Conservation (phyloP, 495 filamentous ascomycete species). For the Oidiodendron maius region DNA sequence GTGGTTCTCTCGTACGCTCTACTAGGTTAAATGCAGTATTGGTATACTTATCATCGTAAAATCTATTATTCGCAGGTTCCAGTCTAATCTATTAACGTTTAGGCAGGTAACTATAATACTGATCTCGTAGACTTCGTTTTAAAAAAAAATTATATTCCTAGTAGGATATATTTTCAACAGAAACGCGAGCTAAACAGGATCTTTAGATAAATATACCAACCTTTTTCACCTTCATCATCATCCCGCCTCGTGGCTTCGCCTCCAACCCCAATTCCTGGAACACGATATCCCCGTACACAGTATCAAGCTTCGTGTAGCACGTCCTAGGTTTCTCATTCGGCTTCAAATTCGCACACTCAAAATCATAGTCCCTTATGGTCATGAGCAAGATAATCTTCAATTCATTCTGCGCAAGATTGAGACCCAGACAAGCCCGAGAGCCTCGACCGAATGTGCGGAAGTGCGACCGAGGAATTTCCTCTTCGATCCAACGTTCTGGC, state of each 20-base stretch:
- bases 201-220: neutral
- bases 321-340: neutral
- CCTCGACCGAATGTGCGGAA: conserved; percentile 46
- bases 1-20: no score
- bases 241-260: neutral
- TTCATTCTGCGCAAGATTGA: conserved; percentile 43
- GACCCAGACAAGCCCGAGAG: conserved; percentile 45
- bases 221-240: neutral
- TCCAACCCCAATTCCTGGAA: neutral
- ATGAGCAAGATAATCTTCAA: conserved; percentile 37
- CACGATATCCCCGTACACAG: neutral
- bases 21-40: no score
- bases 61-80: no score
- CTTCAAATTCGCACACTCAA: neutral
- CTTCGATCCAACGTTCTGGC: conserved; percentile 31
- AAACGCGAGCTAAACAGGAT: neutral
- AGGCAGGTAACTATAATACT: no score
- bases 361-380: conserved; percentile 8
- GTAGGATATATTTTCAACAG: no score
- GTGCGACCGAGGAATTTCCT: conserved; percentile 16
- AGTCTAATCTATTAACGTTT: no score
- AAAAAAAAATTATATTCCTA: no score
- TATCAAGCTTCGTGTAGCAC: neutral
- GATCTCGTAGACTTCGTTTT: no score
- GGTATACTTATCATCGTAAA: no score